These are phyloP conservation scores for Metschnikowia gruessii DNA, from an alignment of 805 yeast species.

Conservation along the genomic window DNA sequence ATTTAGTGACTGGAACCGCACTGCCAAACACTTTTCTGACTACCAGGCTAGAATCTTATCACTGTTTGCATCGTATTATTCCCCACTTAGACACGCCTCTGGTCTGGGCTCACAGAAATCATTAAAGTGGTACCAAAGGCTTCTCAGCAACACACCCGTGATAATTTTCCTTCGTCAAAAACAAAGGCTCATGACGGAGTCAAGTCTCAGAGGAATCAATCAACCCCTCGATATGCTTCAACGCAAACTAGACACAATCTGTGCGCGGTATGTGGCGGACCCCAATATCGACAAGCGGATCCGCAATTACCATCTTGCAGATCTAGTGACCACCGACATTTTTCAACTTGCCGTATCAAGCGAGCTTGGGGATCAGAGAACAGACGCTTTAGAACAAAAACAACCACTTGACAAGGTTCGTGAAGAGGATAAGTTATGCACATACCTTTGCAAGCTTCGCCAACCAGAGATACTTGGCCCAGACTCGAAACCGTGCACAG, in stretches of 20 bases:
- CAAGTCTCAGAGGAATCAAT: conserved; percentile 24
- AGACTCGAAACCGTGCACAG: background rate
- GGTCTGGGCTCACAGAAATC: conserved; percentile 18
- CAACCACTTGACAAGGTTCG: background rate
- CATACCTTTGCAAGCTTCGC: background rate
- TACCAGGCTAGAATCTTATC: conserved; percentile 27
- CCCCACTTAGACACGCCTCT: conserved; percentile 21
- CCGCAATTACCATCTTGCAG: conserved; percentile 34
- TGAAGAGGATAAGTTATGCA: conserved; percentile 4
- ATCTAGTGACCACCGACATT: conserved; percentile 28
- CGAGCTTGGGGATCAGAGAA: background rate
- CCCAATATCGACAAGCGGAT: conserved; percentile 9
- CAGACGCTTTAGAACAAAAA: background rate
- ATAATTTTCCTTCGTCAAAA: conserved; percentile 28
- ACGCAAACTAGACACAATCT: conserved; percentile 11
- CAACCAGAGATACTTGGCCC: conserved; percentile 1
- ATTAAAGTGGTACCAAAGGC: conserved; percentile 30
- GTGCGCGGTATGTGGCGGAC: conserved; percentile 7
- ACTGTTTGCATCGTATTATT: conserved; percentile 26
- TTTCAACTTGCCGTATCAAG: conserved; percentile 25
- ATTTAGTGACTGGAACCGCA: conserved; percentile 10
- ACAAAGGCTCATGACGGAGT: conserved; percentile 28
- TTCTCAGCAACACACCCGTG: conserved; percentile 30
- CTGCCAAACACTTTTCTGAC: conserved; percentile 22
- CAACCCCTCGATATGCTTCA: conserved; percentile 20